A percentile compares a stretch with the other conserved stretches of the same genome.
phyloP scores from a whole-genome alignment of 129 eudicot species.

The sunflower (Helianthus annuus) region HanXRQr2.0-SUNRISE NC_035449.2:62170129-62170628 shows the following conservation, averaged over 20 bases:
- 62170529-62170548: conserved; percentile 26
- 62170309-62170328: neutral
- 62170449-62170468: conserved; percentile 55
- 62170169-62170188: conserved; percentile 64
- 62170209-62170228: conserved; percentile 68
- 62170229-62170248: conserved; percentile 55
- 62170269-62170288: conserved; percentile 70
- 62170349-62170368: too few relatives aligned
- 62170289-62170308: conserved; percentile 38
- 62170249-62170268: conserved; percentile 73
- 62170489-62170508: conserved; percentile 44
- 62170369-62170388: too few relatives aligned
- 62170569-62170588: conserved; percentile 10
- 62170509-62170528: conserved; percentile 32
- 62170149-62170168: conserved; percentile 78
- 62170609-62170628: conserved; percentile 31
- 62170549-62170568: conserved; percentile 16
- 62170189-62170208: conserved; percentile 48
- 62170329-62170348: too few relatives aligned
- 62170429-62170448: conserved; percentile 47
- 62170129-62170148: conserved; percentile 49
- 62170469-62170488: conserved; percentile 54
- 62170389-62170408: conserved; percentile 46
- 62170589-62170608: conserved; percentile 21
- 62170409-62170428: conserved; percentile 69